These are phyloP conservation scores for Irpex sp. DNA, from an alignment of 1,284 basidiomycete species.

Conservation along the genomic window DNA sequence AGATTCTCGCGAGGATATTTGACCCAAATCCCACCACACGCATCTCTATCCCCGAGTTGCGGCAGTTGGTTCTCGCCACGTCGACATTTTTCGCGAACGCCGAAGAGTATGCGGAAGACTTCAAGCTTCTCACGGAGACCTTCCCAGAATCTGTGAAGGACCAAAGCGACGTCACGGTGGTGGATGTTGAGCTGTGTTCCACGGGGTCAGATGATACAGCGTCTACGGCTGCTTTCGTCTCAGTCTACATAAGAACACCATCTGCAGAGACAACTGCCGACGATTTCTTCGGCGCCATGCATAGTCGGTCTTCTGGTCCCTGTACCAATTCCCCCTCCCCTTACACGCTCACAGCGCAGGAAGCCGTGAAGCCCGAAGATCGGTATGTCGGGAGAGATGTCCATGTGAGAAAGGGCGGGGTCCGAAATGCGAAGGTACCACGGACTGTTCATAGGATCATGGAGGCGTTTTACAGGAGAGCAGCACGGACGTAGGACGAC, in stretches of 20 bases:
- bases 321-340: background rate
- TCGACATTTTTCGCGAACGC: conserved; percentile 24
- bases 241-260: background rate
- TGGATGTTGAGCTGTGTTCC: background rate
- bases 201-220: background rate
- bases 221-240: background rate
- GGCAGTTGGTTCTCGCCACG: conserved; percentile 19
- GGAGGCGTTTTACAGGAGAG: background rate
- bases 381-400: background rate
- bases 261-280: background rate
- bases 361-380: background rate
- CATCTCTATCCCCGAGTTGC: conserved; percentile 24
- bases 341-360: background rate
- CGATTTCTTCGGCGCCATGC: background rate
- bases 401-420: background rate
- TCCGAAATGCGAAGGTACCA: background rate
- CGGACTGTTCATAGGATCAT: background rate
- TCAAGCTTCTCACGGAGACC: background rate
- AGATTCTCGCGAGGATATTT: conserved; percentile 31
- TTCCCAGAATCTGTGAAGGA: background rate
- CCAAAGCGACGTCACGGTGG: background rate
- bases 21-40: conserved; percentile 21
- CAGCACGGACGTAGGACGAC: background rate
- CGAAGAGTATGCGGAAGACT: background rate
- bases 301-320: background rate